A percentile compares a stretch with the other conserved stretches of the same genome.
These are phyloP conservation scores for Leccinum subrobustum DNA, from an alignment of 1,284 basidiomycete species.

Conservation along the genomic window DNA sequence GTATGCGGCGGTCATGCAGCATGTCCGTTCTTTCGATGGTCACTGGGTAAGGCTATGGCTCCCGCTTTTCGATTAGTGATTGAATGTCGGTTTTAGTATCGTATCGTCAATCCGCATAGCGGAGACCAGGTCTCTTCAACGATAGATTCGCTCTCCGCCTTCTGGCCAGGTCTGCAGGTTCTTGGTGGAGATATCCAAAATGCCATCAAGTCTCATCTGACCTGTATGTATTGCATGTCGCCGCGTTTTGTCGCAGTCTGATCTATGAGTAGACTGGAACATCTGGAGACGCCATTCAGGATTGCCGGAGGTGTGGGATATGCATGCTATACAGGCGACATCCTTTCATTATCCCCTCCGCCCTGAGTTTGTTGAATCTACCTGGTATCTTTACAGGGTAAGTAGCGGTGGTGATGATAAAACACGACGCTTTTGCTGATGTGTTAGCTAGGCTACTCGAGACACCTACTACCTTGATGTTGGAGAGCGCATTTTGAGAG, in stretches of 20 bases:
- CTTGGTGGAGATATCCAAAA: constrained; percentile 87
- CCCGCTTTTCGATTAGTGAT: background rate
- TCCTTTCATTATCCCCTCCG: constrained; percentile 83
- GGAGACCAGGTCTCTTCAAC: constrained; percentile 70
- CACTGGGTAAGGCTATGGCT: constrained; percentile 65
- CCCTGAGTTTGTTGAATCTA: constrained; percentile 92
- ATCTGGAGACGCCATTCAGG: constrained; percentile 84
- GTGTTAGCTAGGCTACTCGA: constrained; percentile 71
- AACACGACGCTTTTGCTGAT: constrained; percentile 1
- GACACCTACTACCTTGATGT: constrained; percentile 92
- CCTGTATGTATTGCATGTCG: constrained; percentile 53
- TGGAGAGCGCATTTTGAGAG: constrained; percentile 79
- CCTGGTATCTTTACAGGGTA: constrained; percentile 90
- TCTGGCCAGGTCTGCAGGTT: constrained; percentile 88
- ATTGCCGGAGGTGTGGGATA: constrained; percentile 88
- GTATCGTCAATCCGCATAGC: constrained; percentile 74
- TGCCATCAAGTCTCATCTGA: constrained; percentile 83
- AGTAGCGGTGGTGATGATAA: constrained; percentile 26
- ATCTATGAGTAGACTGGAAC: constrained; percentile 69
- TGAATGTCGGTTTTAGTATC: constrained; percentile 52
- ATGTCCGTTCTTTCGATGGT: constrained; percentile 78
- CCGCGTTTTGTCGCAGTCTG: background rate
- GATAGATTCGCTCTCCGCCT: constrained; percentile 83
- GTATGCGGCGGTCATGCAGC: constrained; percentile 86
- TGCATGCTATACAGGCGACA: constrained; percentile 68